These are phyloP conservation scores for Pyrenophora graminea DNA, from an alignment of 2,329 filamentous ascomycete genomes.

Conservation along the genomic window DNA sequence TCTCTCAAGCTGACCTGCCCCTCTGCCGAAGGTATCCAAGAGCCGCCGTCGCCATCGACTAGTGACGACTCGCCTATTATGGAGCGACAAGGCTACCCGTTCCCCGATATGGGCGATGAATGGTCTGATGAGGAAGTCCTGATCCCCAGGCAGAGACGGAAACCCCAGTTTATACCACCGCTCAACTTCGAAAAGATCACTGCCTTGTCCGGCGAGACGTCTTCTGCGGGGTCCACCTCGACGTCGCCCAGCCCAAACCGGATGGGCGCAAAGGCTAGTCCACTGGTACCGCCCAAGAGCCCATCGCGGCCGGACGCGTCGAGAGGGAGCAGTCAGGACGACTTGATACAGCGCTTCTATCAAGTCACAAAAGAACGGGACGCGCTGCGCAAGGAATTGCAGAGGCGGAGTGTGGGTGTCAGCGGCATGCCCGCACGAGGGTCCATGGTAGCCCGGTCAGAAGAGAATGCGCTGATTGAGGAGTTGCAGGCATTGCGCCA, in stretches of 20 bases:
- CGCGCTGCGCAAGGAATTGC: conserved; percentile 43
- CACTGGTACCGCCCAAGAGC: conserved; percentile 43
- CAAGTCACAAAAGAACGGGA: conserved; percentile 46
- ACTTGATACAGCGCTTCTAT: conserved; percentile 45
- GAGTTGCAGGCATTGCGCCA: conserved; percentile 41
- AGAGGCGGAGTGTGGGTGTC: conserved; percentile 38
- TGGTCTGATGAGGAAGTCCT: conserved; percentile 47
- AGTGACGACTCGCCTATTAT: conserved; percentile 20
- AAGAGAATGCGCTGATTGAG: conserved; percentile 44
- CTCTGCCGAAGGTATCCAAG: conserved; percentile 40
- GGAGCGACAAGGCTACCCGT: conserved; percentile 31
- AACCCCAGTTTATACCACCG: conserved; percentile 37
- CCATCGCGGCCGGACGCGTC: conserved; percentile 40
- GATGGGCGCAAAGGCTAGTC: conserved; percentile 27
- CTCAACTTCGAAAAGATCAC: conserved; percentile 29
- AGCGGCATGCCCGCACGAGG: conserved; percentile 34
- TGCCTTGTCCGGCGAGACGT: conserved; percentile 27
- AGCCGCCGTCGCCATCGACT: conserved; percentile 21
- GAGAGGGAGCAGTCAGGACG: conserved; percentile 42
- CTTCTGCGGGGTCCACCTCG: conserved; percentile 32
- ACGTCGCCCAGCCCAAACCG: conserved; percentile 28
- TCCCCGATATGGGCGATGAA: conserved; percentile 39
- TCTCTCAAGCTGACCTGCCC: conserved; percentile 45
- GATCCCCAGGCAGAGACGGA: conserved; percentile 37
- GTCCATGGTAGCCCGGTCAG: conserved; percentile 39